Evolutionary conservation across 257 asterid species (phyloP).

Genomic region (Solanum dulcamara): DNA sequence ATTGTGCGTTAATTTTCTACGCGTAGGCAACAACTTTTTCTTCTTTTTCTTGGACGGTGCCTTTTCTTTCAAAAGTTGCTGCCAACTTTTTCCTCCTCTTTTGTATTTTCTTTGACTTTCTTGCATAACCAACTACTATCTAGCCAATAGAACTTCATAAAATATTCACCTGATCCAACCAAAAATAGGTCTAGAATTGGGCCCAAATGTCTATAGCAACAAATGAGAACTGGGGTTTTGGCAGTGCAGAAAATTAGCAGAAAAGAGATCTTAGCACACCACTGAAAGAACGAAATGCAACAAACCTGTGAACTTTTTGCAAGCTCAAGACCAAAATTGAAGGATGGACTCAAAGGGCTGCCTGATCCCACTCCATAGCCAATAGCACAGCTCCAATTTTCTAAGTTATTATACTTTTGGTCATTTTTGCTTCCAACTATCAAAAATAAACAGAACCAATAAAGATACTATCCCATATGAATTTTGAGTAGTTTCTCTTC

Average conservation of each 20-base stretch:
- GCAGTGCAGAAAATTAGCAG: background rate
- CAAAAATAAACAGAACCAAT: background rate
- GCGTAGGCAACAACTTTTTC: too few relatives aligned
- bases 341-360: constrained; percentile 89
- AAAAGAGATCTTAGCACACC: background rate
- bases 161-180: background rate
- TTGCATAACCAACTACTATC: background rate
- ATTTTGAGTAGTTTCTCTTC: background rate
- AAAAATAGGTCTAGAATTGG: background rate
- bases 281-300: background rate
- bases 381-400: constrained; percentile 86
- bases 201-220: background rate
- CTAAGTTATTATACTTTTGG: constrained; percentile 54
- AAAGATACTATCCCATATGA: background rate
- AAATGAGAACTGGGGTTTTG: background rate
- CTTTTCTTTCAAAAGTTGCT: too few relatives aligned
- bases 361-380: constrained; percentile 90
- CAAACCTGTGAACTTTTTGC: constrained; percentile 76
- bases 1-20: too few relatives aligned
- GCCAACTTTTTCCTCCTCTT: too few relatives aligned
- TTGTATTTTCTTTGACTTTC: too few relatives aligned
- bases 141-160: background rate
- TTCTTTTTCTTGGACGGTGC: too few relatives aligned
- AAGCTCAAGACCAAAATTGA: constrained; percentile 87
- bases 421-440: constrained; percentile 58